A percentile compares a stretch with the other conserved stretches of the same genome.
These are phyloP conservation scores for Hanseniaspora singularis DNA, from an alignment of 805 yeast species.

Conservation along the genomic window DNA sequence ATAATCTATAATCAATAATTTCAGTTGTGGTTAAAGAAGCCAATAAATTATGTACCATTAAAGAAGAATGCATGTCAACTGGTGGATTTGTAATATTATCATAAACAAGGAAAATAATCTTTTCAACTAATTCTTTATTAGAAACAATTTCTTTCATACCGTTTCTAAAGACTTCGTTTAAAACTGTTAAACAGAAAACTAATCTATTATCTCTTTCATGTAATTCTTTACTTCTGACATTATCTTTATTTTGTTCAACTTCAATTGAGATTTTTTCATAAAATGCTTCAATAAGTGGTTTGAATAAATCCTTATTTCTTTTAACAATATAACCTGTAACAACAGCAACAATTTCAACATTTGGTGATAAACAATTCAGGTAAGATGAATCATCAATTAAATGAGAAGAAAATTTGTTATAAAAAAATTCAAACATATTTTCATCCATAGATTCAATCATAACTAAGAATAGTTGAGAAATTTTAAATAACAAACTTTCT, in stretches of 20 bases:
- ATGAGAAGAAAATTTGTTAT: slow-evolving; percentile 28
- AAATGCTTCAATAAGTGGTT: slow-evolving; percentile 17
- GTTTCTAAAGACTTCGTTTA: slow-evolving; percentile 60
- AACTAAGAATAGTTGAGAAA: slow-evolving; percentile 37
- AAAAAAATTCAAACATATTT: slow-evolving; percentile 37
- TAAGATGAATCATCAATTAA: slow-evolving; percentile 40
- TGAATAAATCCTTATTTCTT: slow-evolving; percentile 34
- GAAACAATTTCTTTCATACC: slow-evolving; percentile 43
- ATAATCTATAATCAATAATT: slow-evolving; percentile 42
- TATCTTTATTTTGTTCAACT: slow-evolving; percentile 70
- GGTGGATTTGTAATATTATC: slow-evolving; percentile 37
- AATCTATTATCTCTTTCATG: slow-evolving; percentile 69
- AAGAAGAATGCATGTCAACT: slow-evolving; percentile 46
- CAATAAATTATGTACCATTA: slow-evolving; percentile 55
- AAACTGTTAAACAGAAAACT: slow-evolving; percentile 54
- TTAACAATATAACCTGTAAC: slow-evolving; percentile 62
- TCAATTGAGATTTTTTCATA: slow-evolving; percentile 48
- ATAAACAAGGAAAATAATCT: slow-evolving; percentile 26
- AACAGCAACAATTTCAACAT: slow-evolving; percentile 56
- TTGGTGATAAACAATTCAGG: slow-evolving; percentile 45
- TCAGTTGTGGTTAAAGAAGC: slow-evolving; percentile 52
- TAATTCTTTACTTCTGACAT: slow-evolving; percentile 50
- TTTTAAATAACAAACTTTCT: slow-evolving; percentile 29
- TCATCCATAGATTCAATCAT: slow-evolving; percentile 51
- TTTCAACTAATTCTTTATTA: slow-evolving; percentile 35